phyloP scores from a whole-genome alignment of 306 rosid species.

The Sphenostylis stenocarpa region DNA sequence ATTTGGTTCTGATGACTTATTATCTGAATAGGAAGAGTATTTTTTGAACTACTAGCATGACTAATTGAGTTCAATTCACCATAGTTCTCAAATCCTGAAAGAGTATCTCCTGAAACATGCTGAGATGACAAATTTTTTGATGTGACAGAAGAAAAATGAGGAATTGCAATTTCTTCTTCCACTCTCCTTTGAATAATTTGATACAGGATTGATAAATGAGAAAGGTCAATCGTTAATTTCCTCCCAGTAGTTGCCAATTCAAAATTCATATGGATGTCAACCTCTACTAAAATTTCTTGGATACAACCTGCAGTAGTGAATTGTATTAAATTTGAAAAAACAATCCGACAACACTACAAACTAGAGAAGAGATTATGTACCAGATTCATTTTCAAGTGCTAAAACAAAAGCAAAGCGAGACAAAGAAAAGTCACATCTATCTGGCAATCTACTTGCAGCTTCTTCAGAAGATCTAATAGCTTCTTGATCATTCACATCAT shows the following conservation, averaged over 20 bases:
- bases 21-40: constrained; percentile 37
- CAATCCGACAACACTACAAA: not conserved
- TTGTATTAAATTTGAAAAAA: constrained; percentile 22
- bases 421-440: constrained; percentile 54
- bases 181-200: constrained; percentile 46
- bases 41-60: constrained; percentile 61
- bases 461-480: constrained; percentile 41
- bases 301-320: constrained; percentile 59
- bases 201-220: constrained; percentile 64
- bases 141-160: constrained; percentile 62
- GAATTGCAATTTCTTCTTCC: constrained; percentile 45
- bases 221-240: constrained; percentile 55
- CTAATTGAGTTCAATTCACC: constrained; percentile 42
- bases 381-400: constrained; percentile 62
- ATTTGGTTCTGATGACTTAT: constrained; percentile 50
- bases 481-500: constrained; percentile 40
- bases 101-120: constrained; percentile 44
- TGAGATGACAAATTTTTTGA: constrained; percentile 39
- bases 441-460: constrained; percentile 44
- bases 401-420: constrained; percentile 56
- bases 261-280: constrained; percentile 56
- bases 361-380: constrained; percentile 41
- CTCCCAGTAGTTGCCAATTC: constrained; percentile 47
- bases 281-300: constrained; percentile 62
- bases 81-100: constrained; percentile 39